phyloP scores from a whole-genome alignment of 2,329 filamentous ascomycete genomes.

The Clarireedia monteithiana region DNA sequence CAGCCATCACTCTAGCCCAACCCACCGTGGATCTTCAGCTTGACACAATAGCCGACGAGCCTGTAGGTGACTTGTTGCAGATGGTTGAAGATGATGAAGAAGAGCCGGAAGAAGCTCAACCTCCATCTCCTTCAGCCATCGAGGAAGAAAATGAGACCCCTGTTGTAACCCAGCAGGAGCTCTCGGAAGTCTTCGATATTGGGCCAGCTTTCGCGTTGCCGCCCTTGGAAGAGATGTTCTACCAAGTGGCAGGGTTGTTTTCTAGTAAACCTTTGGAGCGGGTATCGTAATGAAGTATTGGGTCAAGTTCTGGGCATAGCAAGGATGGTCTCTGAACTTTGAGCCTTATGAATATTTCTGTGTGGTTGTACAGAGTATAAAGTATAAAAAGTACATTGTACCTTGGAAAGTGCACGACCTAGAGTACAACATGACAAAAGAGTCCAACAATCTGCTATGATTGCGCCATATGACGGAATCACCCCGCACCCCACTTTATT shows the following conservation, averaged over 20 bases:
- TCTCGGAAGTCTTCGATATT: conserved; percentile 63
- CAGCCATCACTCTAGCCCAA: conserved; percentile 43
- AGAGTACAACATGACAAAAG: background rate
- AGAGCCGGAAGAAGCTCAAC: conserved; percentile 25
- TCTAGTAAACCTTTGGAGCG: conserved; percentile 42
- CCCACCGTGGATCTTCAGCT: conserved; percentile 41
- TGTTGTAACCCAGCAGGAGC: conserved; percentile 59
- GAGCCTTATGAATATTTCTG: conserved; percentile 12
- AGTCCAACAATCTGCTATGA: background rate
- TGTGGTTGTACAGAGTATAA: conserved; percentile 11
- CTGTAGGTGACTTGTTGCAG: conserved; percentile 14
- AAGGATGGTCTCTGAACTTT: conserved; percentile 10
- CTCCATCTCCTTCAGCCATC: conserved; percentile 28
- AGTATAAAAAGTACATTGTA: conserved; percentile 6
- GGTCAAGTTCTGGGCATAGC: conserved; percentile 14
- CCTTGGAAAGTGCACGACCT: background rate
- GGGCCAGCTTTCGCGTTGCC: conserved; percentile 62
- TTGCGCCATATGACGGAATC: conserved; percentile 4
- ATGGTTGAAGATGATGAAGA: conserved; percentile 27
- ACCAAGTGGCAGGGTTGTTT: conserved; percentile 60
- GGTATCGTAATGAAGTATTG: conserved; percentile 6
- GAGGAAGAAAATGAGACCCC: conserved; percentile 47
- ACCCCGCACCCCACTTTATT: conserved; percentile 6
- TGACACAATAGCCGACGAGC: conserved; percentile 26
- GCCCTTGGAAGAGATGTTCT: conserved; percentile 68